These are phyloP conservation scores for Clarireedia hainanense DNA, from an alignment of 2,329 filamentous ascomycete genomes.

Conservation along the genomic window DNA sequence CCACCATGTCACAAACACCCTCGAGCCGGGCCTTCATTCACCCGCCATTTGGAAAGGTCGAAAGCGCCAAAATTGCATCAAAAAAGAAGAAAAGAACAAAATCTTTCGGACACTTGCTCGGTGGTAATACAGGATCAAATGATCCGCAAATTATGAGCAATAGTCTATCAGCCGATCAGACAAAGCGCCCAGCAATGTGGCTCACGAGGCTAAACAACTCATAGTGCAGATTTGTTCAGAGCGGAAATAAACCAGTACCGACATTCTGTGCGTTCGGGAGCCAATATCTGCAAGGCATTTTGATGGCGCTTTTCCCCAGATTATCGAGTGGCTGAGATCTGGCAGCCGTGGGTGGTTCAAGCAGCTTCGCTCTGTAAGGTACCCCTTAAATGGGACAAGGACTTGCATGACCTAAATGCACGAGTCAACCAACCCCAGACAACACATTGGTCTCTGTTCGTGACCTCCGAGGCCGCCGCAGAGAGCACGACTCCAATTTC, in stretches of 20 bases:
- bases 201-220: slow-evolving; percentile 6
- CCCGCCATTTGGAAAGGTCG: background rate
- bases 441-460: background rate
- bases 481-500: background rate
- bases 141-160: background rate
- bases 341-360: too few species aligned
- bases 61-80: background rate
- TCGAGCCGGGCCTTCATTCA: background rate
- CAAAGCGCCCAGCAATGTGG: slow-evolving; percentile 4
- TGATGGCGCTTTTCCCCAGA: slow-evolving; percentile 3
- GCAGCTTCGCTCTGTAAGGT: background rate
- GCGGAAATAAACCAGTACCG: background rate
- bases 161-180: slow-evolving; percentile 4
- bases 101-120: slow-evolving; percentile 6
- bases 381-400: slow-evolving; percentile 1
- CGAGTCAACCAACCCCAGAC: background rate
- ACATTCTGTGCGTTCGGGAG: too few species aligned
- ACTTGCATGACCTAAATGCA: background rate
- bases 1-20: background rate
- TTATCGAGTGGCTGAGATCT: slow-evolving; percentile 9
- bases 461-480: background rate
- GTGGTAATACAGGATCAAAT: slow-evolving; percentile 10
- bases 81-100: background rate
- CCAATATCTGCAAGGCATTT: background rate
- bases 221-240: background rate